Percentiles rank a stretch among this genome's conserved stretches.
phyloP scores from a whole-genome alignment of 441 rosid species.

The Eruca vesicaria region DNA sequence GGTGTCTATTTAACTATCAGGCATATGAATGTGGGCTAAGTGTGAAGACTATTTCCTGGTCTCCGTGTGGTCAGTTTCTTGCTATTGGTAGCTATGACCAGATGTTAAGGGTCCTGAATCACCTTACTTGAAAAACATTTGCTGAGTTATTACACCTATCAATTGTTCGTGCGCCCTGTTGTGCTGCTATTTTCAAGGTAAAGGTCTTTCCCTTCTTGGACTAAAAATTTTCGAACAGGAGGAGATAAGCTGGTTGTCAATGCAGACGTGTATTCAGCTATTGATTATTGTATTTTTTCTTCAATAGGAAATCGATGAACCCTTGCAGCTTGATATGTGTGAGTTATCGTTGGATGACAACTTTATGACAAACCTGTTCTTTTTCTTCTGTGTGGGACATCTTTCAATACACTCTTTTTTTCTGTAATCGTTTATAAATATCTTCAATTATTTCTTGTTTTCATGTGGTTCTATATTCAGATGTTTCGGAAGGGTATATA shows the following conservation, averaged over 20 bases:
- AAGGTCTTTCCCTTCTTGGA: background rate
- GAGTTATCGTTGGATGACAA: conserved; percentile 71
- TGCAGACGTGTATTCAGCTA: conserved; percentile 18
- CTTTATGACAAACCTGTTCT: conserved; percentile 44
- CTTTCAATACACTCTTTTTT: background rate
- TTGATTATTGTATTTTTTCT: background rate
- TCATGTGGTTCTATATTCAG: background rate
- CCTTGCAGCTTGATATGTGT: conserved; percentile 82
- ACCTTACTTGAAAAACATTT: conserved; percentile 94
- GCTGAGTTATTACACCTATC: conserved; percentile 93
- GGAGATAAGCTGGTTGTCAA: conserved; percentile 12
- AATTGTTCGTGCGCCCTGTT: conserved; percentile 80
- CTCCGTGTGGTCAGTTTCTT: conserved; percentile 95
- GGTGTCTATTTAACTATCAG: conserved; percentile 92
- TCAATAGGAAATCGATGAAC: conserved; percentile 95
- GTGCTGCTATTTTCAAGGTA: conserved; percentile 91
- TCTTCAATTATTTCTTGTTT: background rate
- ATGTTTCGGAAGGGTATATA: conserved; percentile 54
- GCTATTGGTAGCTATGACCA: conserved; percentile 55
- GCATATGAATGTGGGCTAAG: conserved; percentile 98
- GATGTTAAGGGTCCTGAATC: conserved; percentile 83
- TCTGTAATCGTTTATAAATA: background rate
- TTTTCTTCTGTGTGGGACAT: background rate
- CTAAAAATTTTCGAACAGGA: conserved; percentile 1
- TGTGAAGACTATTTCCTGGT: conserved; percentile 87